Evolutionary conservation across 1,284 basidiomycete genomes (phyloP), one percentile per base, ranked within the genome.

Genomic region (Cryptococcus hybrid): DNA sequence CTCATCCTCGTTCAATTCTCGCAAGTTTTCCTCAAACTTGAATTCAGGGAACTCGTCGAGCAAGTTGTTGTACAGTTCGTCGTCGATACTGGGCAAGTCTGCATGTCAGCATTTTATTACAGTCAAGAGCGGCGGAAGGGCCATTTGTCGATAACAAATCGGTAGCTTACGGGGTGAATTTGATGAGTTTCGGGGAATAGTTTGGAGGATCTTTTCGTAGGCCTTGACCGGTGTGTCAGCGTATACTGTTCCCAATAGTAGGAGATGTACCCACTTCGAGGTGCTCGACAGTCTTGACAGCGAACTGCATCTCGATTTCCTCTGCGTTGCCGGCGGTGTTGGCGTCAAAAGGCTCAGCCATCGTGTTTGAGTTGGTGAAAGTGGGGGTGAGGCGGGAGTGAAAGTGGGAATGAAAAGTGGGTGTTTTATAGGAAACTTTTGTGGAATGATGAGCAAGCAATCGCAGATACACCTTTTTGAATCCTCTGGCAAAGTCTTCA

Each of bases 261-360:
- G 3, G 36, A 24, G 34, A 48, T 34, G 18, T 40, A 52, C 35
- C 42, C 58, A 90, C 92, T 82, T 94, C 90, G 55, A 93, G 90
- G 67, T 96, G 92, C 75, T 96, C 92, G 59, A 98, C 93, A 39
- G 92, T 92, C 79, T 89, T 92, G 54, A 99, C 95, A 34, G 95
- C 95, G 73, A 95, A 96, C 76, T 97, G 93, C 84, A 93, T 94
- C 81, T 99, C 95, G 66, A 99, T 95, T 88, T 94, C 92, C 62
- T 86, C 81, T 68, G 88, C 81, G 81, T 97, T 97, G 77, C 92
- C 89, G 9, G 92, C 90, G 59, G 84, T 88, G 68, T 91, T 84
- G 44, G 91, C 84, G 79, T 93, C 89, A 73, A 95, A 93, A 67
- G 82, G 79, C 59, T 78, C 77, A 35, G 84, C 58, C 70, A 74